Conservation (phyloP, 352 stramenopile genomes). For the Phytophthora litchii region DNA sequence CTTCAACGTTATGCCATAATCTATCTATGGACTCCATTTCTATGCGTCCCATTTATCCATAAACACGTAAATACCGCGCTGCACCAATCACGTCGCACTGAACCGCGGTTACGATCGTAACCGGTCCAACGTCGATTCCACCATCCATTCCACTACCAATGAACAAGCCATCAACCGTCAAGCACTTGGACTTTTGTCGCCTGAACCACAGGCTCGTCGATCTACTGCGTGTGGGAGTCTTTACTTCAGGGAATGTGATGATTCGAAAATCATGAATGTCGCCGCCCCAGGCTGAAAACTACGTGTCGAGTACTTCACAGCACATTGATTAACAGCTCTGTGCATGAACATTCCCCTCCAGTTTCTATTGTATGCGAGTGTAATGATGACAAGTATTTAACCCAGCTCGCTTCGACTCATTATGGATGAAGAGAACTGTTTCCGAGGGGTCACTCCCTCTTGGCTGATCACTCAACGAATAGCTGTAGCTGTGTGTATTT, state of each 20-base stretch:
- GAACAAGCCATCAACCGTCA: background rate
- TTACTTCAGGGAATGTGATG: constrained; percentile 72
- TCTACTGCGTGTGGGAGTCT: constrained; percentile 17
- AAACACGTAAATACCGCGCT: background rate
- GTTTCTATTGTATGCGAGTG: constrained; percentile 56
- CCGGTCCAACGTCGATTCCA: constrained; percentile 22
- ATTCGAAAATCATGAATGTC: constrained; percentile 89
- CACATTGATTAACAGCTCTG: constrained; percentile 82
- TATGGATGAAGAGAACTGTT: constrained; percentile 89
- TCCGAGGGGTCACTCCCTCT: constrained; percentile 90
- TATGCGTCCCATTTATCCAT: background rate
- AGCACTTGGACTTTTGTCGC: constrained; percentile 23
- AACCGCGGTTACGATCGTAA: constrained; percentile 25
- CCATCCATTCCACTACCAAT: constrained; percentile 31
- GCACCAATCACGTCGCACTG: constrained; percentile 19
- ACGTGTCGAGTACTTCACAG: constrained; percentile 84
- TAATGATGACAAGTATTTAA: constrained; percentile 89
- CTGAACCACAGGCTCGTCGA: constrained; percentile 9
- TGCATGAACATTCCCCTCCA: constrained; percentile 82
- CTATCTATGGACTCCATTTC: too few relatives aligned
- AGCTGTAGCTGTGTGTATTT: constrained; percentile 14
- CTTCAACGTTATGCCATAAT: too few relatives aligned
- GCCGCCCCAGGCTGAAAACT: constrained; percentile 86
- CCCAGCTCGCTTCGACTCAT: constrained; percentile 89
- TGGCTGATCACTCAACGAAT: constrained; percentile 75